Evolutionary conservation across 1,139 yeast genomes (phyloP), one percentile per base, ranked within the genome.

Genomic region (Protomyces inouyei): DNA sequence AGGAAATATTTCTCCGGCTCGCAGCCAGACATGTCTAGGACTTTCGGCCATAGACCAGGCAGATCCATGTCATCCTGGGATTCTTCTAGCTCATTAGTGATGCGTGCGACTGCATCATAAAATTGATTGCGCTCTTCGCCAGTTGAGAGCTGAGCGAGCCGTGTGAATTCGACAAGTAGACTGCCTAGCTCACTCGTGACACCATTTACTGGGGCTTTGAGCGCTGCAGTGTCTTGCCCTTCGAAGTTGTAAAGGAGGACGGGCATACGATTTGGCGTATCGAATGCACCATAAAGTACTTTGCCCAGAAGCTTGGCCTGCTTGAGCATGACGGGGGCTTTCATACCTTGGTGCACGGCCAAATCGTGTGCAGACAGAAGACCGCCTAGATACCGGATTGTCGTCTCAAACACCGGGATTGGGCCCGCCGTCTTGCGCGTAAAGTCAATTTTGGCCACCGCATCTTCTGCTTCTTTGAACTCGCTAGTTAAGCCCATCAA

Each of bases 321-420:
- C 69, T 87, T 88, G 66, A 91, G 79, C 72, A 85, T 90, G 65
- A 88, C 68, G 60, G 85, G 86, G 69, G 88, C 93, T 2, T 81
- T 77, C 28, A 51, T 60, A 10, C 64, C 64, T 18, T 52, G 43
- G 18, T 51, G 28, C 8, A 38, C 57, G 1, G 93, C 82, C 43
- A 91, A 77, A 70, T 88, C 86, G 73, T 84, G 85, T 0, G 96
- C 96, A 1, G 96, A 86, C 63, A 92, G 77, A 23, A 92, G 79
- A 0, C 98, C 98, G 53, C 98, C 98, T 57, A 92, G 78, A 95
- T 91, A 90, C 71, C 97, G 81, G 70, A 90, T 92, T 3, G 97
- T 90, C 14, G 97, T 90, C 74, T 92, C 98, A 75, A 92, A 92
- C 3, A 90, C 86, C 72, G 86, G 90, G 56, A 91, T 95, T 37